Conservation (phyloP, 208 protist species). For the Trypanosoma cruzi region DNA sequence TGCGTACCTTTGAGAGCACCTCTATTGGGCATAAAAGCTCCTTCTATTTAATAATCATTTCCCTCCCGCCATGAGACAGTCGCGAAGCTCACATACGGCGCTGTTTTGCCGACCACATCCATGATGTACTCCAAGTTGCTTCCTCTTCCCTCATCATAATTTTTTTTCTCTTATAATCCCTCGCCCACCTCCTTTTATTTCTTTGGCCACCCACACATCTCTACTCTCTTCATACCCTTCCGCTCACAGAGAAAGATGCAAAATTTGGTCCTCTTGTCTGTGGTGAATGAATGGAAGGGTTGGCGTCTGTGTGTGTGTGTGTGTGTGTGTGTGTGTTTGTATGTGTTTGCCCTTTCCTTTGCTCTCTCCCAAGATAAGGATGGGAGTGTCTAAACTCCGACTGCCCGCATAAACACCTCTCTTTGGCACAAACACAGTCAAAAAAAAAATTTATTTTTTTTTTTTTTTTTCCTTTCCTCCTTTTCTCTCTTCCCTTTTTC, state of each 20-base stretch:
- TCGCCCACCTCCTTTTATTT: background rate
- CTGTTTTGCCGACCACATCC: background rate
- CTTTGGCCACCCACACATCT: background rate
- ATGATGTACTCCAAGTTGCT: background rate
- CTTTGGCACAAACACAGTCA: background rate
- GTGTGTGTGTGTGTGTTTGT: background rate
- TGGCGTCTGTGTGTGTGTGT: background rate
- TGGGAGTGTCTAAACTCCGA: conserved; percentile 7
- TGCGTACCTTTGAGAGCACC: background rate
- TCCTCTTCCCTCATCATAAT: background rate
- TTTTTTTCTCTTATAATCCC: background rate
- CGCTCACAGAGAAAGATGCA: background rate
- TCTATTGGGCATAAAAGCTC: background rate
- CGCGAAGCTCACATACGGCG: background rate
- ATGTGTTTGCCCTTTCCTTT: background rate
- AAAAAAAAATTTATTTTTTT: too few species aligned
- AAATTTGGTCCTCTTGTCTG: background rate
- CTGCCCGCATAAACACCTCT: background rate
- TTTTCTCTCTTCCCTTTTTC: background rate
- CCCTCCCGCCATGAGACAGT: background rate
- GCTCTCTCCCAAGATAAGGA: background rate
- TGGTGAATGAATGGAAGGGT: background rate
- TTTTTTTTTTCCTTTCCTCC: background rate
- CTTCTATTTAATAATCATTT: background rate
- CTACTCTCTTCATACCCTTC: background rate